Conservation (phyloP, 1,139 yeast genomes). For the Kazachstania sp. region DNA sequence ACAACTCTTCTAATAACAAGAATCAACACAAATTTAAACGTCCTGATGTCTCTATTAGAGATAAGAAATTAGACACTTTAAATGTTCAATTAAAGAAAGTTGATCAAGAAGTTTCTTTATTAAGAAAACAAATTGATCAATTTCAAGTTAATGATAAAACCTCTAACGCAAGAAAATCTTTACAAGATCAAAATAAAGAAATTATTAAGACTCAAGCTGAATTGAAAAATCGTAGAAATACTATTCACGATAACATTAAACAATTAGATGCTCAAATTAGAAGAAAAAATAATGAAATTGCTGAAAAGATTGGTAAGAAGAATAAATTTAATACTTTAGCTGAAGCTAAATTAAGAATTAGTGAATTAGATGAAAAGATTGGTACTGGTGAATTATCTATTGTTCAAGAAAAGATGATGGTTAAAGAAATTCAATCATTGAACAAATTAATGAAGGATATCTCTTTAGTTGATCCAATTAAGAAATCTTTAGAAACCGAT, state of each 20-base stretch:
- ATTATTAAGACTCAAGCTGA: conserved; percentile 62
- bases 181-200: conserved; percentile 57
- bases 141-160: conserved; percentile 34
- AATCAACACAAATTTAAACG: conserved; percentile 41
- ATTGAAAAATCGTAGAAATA: conserved; percentile 60
- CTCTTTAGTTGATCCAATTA: conserved; percentile 63
- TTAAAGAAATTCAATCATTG: conserved; percentile 78
- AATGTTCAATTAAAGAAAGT: conserved; percentile 63
- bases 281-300: conserved; percentile 70
- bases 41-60: conserved; percentile 58
- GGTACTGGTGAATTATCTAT: conserved; percentile 76
- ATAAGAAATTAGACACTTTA: conserved; percentile 50
- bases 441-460: conserved; percentile 79
- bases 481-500: conserved; percentile 72
- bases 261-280: conserved; percentile 62
- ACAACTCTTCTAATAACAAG: not conserved
- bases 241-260: conserved; percentile 65
- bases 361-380: conserved; percentile 61
- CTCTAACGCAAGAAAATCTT: conserved; percentile 51
- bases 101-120: conserved; percentile 37
- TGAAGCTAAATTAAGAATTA: conserved; percentile 71
- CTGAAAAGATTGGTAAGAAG: conserved; percentile 32
- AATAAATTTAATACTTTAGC: conserved; percentile 61
- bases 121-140: conserved; percentile 32
- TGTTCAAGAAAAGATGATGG: conserved; percentile 82